Evolutionary conservation across 2,329 filamentous ascomycete genomes (phyloP), one percentile per base, ranked within the genome.

Genomic region (Colletotrichum caudatum): DNA sequence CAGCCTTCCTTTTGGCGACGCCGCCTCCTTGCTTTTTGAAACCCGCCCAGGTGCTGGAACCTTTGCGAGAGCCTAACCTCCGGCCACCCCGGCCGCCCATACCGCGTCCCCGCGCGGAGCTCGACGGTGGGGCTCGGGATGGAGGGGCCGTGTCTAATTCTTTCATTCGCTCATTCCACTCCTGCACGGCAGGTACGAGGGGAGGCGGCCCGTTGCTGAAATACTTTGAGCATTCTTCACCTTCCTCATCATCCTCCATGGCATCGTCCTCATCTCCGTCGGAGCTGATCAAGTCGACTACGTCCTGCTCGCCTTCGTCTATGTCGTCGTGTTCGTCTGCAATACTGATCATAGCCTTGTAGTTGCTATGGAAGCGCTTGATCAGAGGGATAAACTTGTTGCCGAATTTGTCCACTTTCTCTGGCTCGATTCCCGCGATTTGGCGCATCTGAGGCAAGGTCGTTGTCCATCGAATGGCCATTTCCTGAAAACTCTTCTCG

Each of bases 391-490:
- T 78, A 73, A 95, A 89, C 64, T 83, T 85, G 44, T 80, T 82
- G 9, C 93, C 93, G 77, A 91, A 90, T 2, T 84, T 82, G 56
- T 84, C 78, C 33, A 94, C 91, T 77, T 90, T 91, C 35, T 90
- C 88, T 1, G 78, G 74, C 65, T 91, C 86, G 69, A 95, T 91
- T 12, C 87, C 88, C 0, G 86, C 85, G 60, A 95, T 92, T 11
- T 80, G 80, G 41, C 81, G 82, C 89, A 96, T 92, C 69, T 89
- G 83, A 20, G 88, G 86, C 12, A 89, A 76, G 11, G 84, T 89
- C 9, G 83, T 85, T 0, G 92, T 93, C 84, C 92, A 92, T 44
- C 85, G 81, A 61, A 94, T 89, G 16, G 89, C 91, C 92, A 96
- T 95, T 75, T 92, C 88, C 46, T 91, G 89, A 62, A 94, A 86